phyloP scores from a whole-genome alignment of 2,329 filamentous ascomycete genomes.

The Aspergillus piperis region DNA sequence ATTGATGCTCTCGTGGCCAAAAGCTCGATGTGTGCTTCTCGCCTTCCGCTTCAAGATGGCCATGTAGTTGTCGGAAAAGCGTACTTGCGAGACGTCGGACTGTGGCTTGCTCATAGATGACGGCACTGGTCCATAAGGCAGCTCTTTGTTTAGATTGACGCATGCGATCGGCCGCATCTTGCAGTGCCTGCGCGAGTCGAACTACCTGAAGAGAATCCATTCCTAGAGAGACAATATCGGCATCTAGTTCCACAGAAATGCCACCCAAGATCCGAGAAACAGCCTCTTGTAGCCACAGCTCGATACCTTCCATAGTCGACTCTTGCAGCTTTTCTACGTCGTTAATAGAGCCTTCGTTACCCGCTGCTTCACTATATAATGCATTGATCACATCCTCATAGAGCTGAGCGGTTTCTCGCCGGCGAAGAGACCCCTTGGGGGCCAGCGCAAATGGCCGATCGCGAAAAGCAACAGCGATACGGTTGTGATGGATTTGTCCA shows the following conservation, averaged over 20 bases:
- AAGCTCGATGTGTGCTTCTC: too few relatives aligned
- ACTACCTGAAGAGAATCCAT: conserved; percentile 18
- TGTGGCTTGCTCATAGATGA: neutral
- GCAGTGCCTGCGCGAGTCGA: conserved; percentile 1
- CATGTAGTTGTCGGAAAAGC: neutral
- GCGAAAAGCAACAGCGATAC: conserved; percentile 42
- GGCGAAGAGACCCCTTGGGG: conserved; percentile 41
- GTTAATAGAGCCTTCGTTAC: too few relatives aligned
- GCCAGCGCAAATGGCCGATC: conserved; percentile 48
- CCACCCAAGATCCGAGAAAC: neutral
- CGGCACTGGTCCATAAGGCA: neutral
- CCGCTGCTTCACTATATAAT: neutral
- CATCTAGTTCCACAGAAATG: neutral
- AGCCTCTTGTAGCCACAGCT: neutral
- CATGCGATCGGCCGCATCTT: neutral
- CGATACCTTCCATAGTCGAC: neutral
- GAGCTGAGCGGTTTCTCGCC: conserved; percentile 3
- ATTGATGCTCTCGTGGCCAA: neutral
- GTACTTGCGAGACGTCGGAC: neutral
- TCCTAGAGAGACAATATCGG: conserved; percentile 14
- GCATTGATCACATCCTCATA: conserved; percentile 19
- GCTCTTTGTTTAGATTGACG: neutral
- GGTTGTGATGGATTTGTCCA: conserved; percentile 43
- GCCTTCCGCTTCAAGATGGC: neutral
- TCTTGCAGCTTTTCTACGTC: neutral